Conservation (phyloP, 352 stramenopile species). For the Phytopythium mirpurense region DNA sequence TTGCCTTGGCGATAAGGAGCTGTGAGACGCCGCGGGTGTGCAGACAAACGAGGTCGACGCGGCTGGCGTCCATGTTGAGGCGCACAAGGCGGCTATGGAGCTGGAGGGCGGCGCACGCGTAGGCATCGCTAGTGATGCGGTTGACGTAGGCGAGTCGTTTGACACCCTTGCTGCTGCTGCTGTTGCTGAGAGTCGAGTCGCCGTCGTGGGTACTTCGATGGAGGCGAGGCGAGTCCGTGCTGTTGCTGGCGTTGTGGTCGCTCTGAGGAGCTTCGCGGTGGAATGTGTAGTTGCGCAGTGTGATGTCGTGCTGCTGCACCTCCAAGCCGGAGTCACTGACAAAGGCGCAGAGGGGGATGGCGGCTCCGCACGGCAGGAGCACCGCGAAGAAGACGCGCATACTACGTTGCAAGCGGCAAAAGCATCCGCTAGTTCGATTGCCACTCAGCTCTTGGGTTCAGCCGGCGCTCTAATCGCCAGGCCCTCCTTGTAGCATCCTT, state of each 20-base stretch:
- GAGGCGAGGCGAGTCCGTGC: neutral
- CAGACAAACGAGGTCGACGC: conserved; percentile 25
- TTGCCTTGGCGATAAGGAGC: neutral
- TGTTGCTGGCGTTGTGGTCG: neutral
- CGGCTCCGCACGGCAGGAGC: neutral
- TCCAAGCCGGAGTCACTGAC: neutral
- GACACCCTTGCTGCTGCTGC: neutral
- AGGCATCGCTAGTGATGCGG: conserved; percentile 19
- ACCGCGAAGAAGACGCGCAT: neutral
- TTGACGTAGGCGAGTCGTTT: conserved; percentile 21
- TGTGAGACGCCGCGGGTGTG: neutral
- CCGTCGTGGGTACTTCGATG: neutral
- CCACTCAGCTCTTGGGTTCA: too few species aligned
- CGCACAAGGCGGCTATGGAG: conserved; percentile 11
- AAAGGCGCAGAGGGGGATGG: neutral
- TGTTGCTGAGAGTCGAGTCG: neutral
- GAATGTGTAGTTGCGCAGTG: neutral
- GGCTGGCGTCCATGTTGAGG: conserved; percentile 10
- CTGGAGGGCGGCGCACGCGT: conserved; percentile 20
- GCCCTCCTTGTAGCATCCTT: too few species aligned
- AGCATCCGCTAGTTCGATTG: too few species aligned
- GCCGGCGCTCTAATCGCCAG: too few species aligned
- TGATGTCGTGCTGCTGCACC: neutral
- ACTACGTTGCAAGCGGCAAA: too few species aligned
- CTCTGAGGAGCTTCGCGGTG: neutral